Conservation (phyloP, 805 yeast genomes). For the Candida chilensis region DNA sequence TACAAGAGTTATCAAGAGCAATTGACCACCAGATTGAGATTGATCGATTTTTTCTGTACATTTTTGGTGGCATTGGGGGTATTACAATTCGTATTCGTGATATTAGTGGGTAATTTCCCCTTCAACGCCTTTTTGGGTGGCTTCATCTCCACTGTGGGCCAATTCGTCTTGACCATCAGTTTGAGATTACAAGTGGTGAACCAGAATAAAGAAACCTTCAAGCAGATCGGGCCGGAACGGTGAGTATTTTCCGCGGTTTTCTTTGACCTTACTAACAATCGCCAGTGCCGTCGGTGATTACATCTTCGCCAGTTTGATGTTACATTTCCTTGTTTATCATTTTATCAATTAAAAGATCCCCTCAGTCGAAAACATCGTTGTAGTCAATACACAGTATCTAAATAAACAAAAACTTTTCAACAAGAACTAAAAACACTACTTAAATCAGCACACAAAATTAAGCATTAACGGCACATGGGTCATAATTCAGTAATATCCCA, state of each 20-base stretch:
- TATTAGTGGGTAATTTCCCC: conserved; percentile 83
- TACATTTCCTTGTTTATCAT: conserved; percentile 85
- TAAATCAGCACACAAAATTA: no score
- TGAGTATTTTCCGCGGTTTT: conserved; percentile 5
- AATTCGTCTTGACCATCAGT: conserved; percentile 81
- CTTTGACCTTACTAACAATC: conserved; percentile 6
- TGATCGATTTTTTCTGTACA: conserved; percentile 70
- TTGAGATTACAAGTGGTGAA: conserved; percentile 62
- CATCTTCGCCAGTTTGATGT: conserved; percentile 73
- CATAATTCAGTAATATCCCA: no score
- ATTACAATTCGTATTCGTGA: conserved; percentile 70
- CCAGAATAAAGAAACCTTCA: conserved; percentile 8
- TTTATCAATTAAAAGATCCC: conserved; percentile 64
- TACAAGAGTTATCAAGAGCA: conserved; percentile 19
- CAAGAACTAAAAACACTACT: no score
- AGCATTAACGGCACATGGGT: no score
- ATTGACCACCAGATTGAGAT: conserved; percentile 39
- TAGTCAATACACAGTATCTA: conserved; percentile 1
- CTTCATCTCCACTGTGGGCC: conserved; percentile 87
- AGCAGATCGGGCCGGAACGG: conserved; percentile 9
- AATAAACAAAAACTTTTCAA: no score
- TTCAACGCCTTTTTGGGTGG: conserved; percentile 96
- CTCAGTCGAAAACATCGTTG: no score
- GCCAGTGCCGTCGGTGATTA: conserved; percentile 81
- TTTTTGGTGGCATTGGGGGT: conserved; percentile 70